phyloP scores from a whole-genome alignment of 2,329 filamentous ascomycete species.

The Penicillium rolfsii region DNA sequence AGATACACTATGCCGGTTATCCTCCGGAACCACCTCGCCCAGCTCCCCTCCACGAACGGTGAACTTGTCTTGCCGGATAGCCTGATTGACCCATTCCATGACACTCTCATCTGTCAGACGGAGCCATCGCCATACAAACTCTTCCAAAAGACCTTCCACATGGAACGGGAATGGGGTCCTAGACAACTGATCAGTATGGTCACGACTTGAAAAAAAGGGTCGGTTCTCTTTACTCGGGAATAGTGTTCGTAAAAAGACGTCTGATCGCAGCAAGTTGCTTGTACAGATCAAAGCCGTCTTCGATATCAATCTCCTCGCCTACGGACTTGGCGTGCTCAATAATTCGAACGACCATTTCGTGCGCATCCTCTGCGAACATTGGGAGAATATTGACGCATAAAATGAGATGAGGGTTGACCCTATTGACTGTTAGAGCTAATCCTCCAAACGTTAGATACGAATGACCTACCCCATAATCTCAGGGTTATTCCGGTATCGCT shows the following conservation, averaged over 20 bases:
- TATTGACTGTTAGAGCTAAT: constrained; percentile 30
- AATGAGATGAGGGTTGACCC: constrained; percentile 66
- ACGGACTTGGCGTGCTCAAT: constrained; percentile 71
- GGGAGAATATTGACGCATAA: constrained; percentile 84
- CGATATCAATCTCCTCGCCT: constrained; percentile 76
- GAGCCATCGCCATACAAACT: constrained; percentile 97
- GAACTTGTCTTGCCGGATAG: constrained; percentile 88
- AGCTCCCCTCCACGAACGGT: constrained; percentile 69
- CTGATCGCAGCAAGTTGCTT: constrained; percentile 84
- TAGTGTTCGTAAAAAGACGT: constrained; percentile 72
- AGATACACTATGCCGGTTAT: constrained; percentile 88
- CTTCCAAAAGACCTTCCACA: constrained; percentile 80
- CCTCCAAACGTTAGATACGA: constrained; percentile 50
- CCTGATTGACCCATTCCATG: constrained; percentile 81
- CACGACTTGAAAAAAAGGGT: neutral
- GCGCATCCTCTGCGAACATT: constrained; percentile 84
- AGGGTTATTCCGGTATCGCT: constrained; percentile 85
- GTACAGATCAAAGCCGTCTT: constrained; percentile 95
- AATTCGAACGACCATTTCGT: constrained; percentile 81
- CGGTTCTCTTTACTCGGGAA: constrained; percentile 60
- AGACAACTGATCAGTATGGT: constrained; percentile 32
- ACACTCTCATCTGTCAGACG: constrained; percentile 77
- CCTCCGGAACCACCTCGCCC: constrained; percentile 69
- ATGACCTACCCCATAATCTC: constrained; percentile 73
- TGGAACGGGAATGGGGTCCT: constrained; percentile 76